Conservation (phyloP, 345 rosid genomes). For the Citrus mangshanensis region DNA sequence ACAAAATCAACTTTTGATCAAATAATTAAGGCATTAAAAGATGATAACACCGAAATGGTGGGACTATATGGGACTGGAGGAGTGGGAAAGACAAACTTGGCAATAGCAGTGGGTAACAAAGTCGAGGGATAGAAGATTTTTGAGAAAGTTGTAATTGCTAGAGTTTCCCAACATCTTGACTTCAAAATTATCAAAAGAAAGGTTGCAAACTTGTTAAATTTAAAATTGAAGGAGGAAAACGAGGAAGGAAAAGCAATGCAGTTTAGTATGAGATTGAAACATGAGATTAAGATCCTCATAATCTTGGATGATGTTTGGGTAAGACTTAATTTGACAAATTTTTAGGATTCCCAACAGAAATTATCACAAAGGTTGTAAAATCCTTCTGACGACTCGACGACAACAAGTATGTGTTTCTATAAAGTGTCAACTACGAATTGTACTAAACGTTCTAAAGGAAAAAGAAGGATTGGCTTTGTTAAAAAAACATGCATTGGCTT, state of each 20-base stretch:
- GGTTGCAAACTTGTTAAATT: neutral
- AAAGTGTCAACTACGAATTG: too few species aligned
- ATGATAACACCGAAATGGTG: neutral
- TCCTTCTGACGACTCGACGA: constrained; percentile 3
- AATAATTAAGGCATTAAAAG: neutral
- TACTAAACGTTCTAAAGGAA: too few species aligned
- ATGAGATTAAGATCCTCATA: constrained; percentile 13
- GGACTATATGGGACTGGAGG: constrained; percentile 22
- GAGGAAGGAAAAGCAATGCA: neutral
- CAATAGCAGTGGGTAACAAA: neutral
- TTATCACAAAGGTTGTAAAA: neutral
- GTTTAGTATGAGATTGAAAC: neutral
- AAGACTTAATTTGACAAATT: neutral
- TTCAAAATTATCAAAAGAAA: neutral
- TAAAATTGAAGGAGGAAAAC: neutral
- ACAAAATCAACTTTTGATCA: neutral
- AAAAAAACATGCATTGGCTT: too few species aligned
- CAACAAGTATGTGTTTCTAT: neutral
- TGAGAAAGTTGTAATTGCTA: neutral
- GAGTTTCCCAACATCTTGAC: neutral
- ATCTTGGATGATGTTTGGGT: constrained; percentile 23
- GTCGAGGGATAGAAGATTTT: neutral
- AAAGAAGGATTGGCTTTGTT: too few species aligned
- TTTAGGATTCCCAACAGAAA: constrained; percentile 3
- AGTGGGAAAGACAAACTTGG: neutral